These are phyloP conservation scores for Ophiocytium majus DNA, from an alignment of 352 stramenopile genomes.

Conservation along the genomic window DNA sequence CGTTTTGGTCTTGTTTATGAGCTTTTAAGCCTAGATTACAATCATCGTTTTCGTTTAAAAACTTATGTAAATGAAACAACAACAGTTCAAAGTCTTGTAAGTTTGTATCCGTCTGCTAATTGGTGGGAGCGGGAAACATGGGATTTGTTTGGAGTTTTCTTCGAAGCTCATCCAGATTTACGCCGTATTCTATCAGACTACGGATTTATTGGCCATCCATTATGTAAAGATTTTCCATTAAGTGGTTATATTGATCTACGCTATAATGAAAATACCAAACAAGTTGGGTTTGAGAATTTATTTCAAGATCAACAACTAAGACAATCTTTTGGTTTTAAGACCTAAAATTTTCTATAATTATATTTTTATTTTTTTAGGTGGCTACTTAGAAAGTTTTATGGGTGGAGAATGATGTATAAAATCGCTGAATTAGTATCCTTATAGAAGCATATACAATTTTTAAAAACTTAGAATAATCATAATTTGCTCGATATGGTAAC, in stretches of 20 bases:
- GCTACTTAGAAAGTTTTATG: too few relatives aligned
- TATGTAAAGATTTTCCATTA: slow-evolving; percentile 70
- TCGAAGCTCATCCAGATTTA: slow-evolving; percentile 68
- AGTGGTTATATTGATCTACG: slow-evolving; percentile 64
- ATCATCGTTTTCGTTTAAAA: slow-evolving; percentile 64
- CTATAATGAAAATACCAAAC: slow-evolving; percentile 66
- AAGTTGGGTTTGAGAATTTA: slow-evolving; percentile 36
- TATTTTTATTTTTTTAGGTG: too few relatives aligned
- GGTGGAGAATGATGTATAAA: too few relatives aligned
- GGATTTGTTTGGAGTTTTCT: slow-evolving; percentile 69
- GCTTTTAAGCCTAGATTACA: slow-evolving; percentile 66
- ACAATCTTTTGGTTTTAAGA: background rate
- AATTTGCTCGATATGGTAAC: too few relatives aligned
- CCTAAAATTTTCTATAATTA: too few relatives aligned
- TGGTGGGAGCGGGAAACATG: slow-evolving; percentile 68
- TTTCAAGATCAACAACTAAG: background rate
- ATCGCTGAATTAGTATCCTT: too few relatives aligned
- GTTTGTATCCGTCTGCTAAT: slow-evolving; percentile 62
- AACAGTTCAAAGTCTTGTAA: slow-evolving; percentile 58
- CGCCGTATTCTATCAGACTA: slow-evolving; percentile 70
- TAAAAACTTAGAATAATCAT: too few relatives aligned
- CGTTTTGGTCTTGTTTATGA: slow-evolving; percentile 68
- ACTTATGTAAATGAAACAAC: slow-evolving; percentile 61
- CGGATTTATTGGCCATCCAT: slow-evolving; percentile 65
- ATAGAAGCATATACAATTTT: too few relatives aligned